Evolutionary conservation across 2,329 filamentous ascomycete species (phyloP), one percentile per base, ranked within the genome.

Genomic region (Penicillium crustosum): DNA sequence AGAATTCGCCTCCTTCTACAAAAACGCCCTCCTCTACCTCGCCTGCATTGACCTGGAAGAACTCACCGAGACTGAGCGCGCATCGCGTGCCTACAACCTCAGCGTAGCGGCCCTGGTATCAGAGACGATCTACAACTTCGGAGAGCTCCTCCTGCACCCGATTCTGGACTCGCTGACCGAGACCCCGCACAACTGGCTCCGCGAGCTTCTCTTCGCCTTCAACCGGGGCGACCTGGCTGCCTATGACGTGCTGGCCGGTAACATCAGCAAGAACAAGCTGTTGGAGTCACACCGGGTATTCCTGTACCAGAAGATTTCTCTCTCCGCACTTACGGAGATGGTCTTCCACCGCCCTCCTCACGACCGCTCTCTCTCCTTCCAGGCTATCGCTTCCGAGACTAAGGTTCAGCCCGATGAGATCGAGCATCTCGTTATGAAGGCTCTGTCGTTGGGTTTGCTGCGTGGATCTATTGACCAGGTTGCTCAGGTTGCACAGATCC

Each of bases 351-450:
- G 94, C 47, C 92, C 94, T 49, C 93, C 94, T 31, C 94, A 99
- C 74, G 91, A 97, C 81, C 90, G 94, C 63, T 89, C 91, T 69
- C 94, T 99, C 89, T 89, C 89, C 5, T 99, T 99, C 78, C 79
- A 82, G 52, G 90, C 91, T 49, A 97, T 99, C 70, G 86, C 90
- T 6, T 83, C 89, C 66, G 93, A 97, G 81, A 99, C 94, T 4
- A 96, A 96, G 78, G 93, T 99, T 51, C 85, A 87, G 67, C 86
- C 87, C 3, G 87, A 94, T 69, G 91, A 97, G 79, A 97, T 99
- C 67, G 94, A 99, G 82, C 93, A 97, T 75, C 80, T 99, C 63
- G 90, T 99, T 70, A 99, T 99, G 94, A 97, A 97, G 82, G 94
- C 94, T n/a, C 79, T 99, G 69, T 97, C 93, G 71, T 78, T 99